These are phyloP conservation scores for Fusarium neocosmosporiellum DNA, from an alignment of 2,329 filamentous ascomycete species.

Conservation along the genomic window DNA sequence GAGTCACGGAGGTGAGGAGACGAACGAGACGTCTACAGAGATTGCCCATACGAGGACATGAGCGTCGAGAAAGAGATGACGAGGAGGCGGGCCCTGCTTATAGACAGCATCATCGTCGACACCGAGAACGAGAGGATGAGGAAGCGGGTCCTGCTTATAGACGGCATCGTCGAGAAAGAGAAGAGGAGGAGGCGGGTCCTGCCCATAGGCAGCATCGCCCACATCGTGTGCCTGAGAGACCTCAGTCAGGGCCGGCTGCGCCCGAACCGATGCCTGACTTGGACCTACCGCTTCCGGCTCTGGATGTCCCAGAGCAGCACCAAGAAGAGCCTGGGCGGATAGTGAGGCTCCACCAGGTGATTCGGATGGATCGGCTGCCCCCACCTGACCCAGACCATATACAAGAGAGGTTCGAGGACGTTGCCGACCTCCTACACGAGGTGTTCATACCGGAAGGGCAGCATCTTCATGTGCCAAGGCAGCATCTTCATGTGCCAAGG, in stretches of 20 bases:
- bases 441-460: neutral
- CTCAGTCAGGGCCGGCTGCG: neutral
- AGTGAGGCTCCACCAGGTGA: neutral
- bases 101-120: neutral
- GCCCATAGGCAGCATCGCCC: neutral
- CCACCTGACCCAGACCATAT: neutral
- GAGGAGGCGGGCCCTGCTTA: neutral
- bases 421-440: neutral
- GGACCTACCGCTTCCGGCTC: neutral
- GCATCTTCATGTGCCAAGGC: neutral
- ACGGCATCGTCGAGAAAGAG: neutral
- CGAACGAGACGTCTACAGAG: neutral
- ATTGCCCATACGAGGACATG: neutral
- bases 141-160: neutral
- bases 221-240: neutral
- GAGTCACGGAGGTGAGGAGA: neutral
- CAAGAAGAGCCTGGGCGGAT: neutral
- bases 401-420: neutral
- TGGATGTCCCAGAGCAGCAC: neutral
- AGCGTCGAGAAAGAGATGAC: neutral
- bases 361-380: neutral
- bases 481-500: too few species aligned
- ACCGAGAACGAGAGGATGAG: neutral
- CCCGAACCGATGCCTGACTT: neutral
- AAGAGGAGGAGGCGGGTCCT: neutral